Evolutionary conservation across 495 filamentous ascomycete genomes (phyloP).

Genomic region (Aspergillus bertholletiae): DNA sequence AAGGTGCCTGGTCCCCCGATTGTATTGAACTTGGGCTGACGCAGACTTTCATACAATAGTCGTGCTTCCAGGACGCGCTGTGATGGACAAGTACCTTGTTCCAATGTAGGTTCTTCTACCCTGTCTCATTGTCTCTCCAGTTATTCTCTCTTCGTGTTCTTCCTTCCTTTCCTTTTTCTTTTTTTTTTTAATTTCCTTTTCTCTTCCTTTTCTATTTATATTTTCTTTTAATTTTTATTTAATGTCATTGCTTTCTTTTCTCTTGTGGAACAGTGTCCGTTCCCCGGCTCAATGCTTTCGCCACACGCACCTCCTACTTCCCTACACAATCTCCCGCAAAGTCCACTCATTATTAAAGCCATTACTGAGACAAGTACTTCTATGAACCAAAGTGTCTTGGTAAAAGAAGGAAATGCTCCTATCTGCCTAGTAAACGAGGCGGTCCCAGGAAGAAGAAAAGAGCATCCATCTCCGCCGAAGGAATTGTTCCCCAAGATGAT

Average conservation of each 20-base stretch:
- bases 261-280: not conserved
- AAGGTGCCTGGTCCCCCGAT: constrained; percentile 3
- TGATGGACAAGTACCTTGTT: constrained; percentile 53
- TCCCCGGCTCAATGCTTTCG: not conserved
- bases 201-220: not conserved
- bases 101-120: constrained; percentile 46
- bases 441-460: constrained; percentile 50
- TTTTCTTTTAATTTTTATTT: not conserved
- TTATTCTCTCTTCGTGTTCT: not conserved
- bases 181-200: not conserved
- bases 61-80: constrained; percentile 57
- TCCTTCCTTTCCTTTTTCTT: not conserved
- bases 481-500: constrained; percentile 19
- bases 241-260: not conserved
- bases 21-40: not conserved
- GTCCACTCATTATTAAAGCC: not conserved
- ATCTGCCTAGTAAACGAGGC: constrained; percentile 55
- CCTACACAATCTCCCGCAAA: not conserved
- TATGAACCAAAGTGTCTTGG: constrained; percentile 42
- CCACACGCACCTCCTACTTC: not conserved
- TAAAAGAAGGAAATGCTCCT: constrained; percentile 52
- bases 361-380: constrained; percentile 7
- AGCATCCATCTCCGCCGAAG: constrained; percentile 21
- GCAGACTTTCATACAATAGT: constrained; percentile 25
- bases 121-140: no score